These are phyloP conservation scores for Tricholoma terreum DNA, from an alignment of 768 basidiomycete genomes.

Conservation along the genomic window DNA sequence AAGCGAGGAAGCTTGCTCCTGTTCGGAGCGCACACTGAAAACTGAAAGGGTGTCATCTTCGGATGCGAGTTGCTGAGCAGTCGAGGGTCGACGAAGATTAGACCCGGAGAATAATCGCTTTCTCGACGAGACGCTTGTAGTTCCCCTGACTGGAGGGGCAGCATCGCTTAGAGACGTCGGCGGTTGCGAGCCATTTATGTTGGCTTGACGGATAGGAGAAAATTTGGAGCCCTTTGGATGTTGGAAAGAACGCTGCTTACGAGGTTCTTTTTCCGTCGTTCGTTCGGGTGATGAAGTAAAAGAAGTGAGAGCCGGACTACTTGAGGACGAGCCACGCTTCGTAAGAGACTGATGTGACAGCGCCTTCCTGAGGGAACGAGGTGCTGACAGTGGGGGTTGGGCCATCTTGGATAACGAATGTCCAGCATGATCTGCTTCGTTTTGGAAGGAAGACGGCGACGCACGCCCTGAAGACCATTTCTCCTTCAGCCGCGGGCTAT, in stretches of 20 bases:
- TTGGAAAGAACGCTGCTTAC: slow-evolving; percentile 65
- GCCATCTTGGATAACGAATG: slow-evolving; percentile 5
- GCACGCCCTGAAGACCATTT: slow-evolving; percentile 25
- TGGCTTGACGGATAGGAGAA: slow-evolving; percentile 35
- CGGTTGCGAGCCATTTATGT: slow-evolving; percentile 25
- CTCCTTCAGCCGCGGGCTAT: slow-evolving; percentile 24
- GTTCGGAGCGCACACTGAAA: slow-evolving; percentile 49
- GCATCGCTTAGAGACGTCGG: slow-evolving; percentile 20
- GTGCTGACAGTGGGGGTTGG: slow-evolving; percentile 20
- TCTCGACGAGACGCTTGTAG: slow-evolving; percentile 29
- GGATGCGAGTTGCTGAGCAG: slow-evolving; percentile 36
- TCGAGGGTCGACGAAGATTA: slow-evolving; percentile 50
- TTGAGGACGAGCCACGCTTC: slow-evolving; percentile 29
- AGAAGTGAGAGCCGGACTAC: slow-evolving; percentile 23
- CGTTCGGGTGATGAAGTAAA: slow-evolving; percentile 25
- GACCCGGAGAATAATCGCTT: slow-evolving; percentile 67
- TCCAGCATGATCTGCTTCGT: neutral
- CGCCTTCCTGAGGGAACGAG: slow-evolving; percentile 48
- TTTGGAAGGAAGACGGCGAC: slow-evolving; percentile 16
- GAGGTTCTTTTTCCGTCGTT: slow-evolving; percentile 30
- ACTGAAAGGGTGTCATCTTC: slow-evolving; percentile 58
- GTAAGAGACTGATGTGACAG: slow-evolving; percentile 55
- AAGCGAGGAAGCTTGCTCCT: slow-evolving; percentile 27
- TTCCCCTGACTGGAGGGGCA: slow-evolving; percentile 18
- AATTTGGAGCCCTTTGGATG: slow-evolving; percentile 54